A percentile compares a stretch with the other conserved stretches of the same genome.
These are phyloP conservation scores for Peronospora tabacina DNA, from an alignment of 352 stramenopile genomes.

Conservation along the genomic window DNA sequence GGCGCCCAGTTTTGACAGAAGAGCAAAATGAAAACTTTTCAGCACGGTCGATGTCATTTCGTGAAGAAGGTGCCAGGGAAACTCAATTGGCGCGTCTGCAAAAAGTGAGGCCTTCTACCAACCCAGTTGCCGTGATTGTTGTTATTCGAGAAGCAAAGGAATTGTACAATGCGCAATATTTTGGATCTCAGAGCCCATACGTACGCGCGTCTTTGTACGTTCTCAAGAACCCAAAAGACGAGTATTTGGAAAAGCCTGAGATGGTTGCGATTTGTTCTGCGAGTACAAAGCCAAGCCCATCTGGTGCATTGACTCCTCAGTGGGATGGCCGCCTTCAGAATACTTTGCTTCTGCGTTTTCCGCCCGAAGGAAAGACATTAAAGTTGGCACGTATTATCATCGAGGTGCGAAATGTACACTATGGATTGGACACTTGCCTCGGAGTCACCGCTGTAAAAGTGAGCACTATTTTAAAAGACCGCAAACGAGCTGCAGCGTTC, in stretches of 20 bases:
- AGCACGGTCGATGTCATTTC: conserved; percentile 53
- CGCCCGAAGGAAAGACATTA: conserved; percentile 45
- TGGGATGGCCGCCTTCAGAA: conserved; percentile 75
- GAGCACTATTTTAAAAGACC: conserved; percentile 71
- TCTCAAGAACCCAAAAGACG: conserved; percentile 75
- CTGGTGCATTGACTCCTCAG: conserved; percentile 58
- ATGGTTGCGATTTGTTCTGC: conserved; percentile 70
- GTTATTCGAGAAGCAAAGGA: conserved; percentile 73
- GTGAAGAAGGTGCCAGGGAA: conserved; percentile 41
- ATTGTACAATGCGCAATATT: conserved; percentile 83
- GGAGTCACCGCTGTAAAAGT: conserved; percentile 77
- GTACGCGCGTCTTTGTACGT: conserved; percentile 74
- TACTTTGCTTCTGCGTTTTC: conserved; percentile 68
- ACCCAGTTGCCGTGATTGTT: conserved; percentile 72
- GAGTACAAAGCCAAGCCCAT: conserved; percentile 72
- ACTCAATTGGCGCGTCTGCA: conserved; percentile 50
- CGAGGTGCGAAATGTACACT: conserved; percentile 78
- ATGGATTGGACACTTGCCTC: conserved; percentile 79
- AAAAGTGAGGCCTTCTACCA: conserved; percentile 70
- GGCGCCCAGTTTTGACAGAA: conserved; percentile 29
- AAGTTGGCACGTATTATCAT: conserved; percentile 77
- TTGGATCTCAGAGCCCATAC: conserved; percentile 80
- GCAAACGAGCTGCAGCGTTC: conserved; percentile 66
- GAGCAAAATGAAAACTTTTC: conserved; percentile 59
- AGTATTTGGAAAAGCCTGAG: conserved; percentile 66